Conservation (phyloP, 441 rosid genomes). For the Syzygium syzygioides region DNA sequence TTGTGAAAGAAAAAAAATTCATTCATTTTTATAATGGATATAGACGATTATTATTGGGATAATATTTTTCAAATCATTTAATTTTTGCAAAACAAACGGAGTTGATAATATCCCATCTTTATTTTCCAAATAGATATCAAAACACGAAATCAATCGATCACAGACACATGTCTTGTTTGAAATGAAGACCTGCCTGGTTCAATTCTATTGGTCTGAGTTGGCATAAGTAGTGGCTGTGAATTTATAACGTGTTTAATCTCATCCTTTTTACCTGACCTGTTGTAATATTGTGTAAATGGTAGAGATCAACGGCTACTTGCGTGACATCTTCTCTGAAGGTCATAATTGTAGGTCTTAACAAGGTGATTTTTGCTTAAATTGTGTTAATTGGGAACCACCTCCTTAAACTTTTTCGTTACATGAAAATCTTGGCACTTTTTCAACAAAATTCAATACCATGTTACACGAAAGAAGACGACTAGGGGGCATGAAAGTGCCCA, state of each 20-base stretch:
- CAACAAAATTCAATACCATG: not conserved
- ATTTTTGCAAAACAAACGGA: not conserved
- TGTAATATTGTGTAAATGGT: not conserved
- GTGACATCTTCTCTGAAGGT: not conserved
- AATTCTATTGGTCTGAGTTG: not conserved
- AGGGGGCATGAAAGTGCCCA: fast-evolving
- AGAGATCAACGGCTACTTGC: not conserved
- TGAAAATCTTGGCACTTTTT: not conserved
- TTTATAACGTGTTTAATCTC: not conserved
- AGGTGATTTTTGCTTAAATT: not conserved
- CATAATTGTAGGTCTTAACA: not conserved
- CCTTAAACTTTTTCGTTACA: not conserved
- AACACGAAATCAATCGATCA: not conserved
- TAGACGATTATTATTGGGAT: too few relatives aligned
- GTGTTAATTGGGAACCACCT: not conserved
- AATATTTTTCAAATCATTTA: not conserved
- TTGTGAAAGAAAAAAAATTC: too few relatives aligned
- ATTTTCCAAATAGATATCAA: not conserved
- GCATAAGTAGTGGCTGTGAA: not conserved
- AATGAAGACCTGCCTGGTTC: not conserved
- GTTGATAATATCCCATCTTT: not conserved
- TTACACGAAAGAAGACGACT: not conserved
- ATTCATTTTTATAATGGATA: too few relatives aligned
- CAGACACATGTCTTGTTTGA: not conserved
- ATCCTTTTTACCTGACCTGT: not conserved